Evolutionary conservation across 495 filamentous ascomycete genomes (phyloP).

Genomic region (Poronia punctata): DNA sequence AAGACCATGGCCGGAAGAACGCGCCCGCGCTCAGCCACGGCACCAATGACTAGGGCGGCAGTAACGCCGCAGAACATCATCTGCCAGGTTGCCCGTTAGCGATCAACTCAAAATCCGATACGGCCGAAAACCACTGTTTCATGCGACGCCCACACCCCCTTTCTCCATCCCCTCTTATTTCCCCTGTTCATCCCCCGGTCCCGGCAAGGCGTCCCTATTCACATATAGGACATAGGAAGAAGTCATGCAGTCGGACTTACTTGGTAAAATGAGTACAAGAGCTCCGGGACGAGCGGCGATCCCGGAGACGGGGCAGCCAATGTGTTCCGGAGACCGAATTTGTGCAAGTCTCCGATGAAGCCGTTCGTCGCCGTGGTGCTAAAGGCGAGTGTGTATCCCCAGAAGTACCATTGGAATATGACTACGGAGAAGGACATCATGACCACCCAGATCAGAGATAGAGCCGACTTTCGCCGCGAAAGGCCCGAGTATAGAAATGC

Average conservation of each 20-base stretch:
- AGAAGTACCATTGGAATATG: conserved; percentile 99
- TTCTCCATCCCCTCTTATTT: too few relatives aligned
- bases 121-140: too few relatives aligned
- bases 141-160: too few relatives aligned
- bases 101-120: conserved; percentile 12
- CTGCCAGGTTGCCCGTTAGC: conserved; percentile 36
- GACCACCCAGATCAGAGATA: conserved; percentile 92
- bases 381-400: conserved; percentile 94
- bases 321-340: conserved; percentile 77
- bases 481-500: conserved; percentile 98
- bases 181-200: too few relatives aligned
- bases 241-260: conserved; percentile 51
- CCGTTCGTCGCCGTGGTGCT: conserved; percentile 67
- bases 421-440: conserved; percentile 87
- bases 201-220: too few relatives aligned
- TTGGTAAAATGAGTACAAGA: conserved; percentile 93
- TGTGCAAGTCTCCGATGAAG: conserved; percentile 80
- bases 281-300: conserved; percentile 73
- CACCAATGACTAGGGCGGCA: conserved; percentile 85
- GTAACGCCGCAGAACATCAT: conserved; percentile 96
- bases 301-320: conserved; percentile 75
- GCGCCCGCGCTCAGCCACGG: conserved; percentile 88
- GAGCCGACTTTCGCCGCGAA: conserved; percentile 87
- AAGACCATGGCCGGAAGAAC: conserved; percentile 95
- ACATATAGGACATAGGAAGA: too few relatives aligned